Evolutionary conservation across 2,329 filamentous ascomycete species (phyloP).

Genomic region (Cladosporium sp.): DNA sequence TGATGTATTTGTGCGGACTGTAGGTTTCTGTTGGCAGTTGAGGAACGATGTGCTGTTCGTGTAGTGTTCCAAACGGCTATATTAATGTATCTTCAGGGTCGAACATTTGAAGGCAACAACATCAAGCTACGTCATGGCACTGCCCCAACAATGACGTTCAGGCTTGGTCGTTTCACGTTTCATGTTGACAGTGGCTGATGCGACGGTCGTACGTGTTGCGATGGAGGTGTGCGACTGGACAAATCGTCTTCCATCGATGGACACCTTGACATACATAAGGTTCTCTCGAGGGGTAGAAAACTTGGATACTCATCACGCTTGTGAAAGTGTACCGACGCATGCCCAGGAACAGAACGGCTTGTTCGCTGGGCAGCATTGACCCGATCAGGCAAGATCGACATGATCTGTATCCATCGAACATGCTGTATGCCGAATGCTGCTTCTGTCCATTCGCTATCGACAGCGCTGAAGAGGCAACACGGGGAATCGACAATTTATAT

Average conservation of each 20-base stretch:
- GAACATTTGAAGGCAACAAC: neutral
- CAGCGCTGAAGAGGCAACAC: no score
- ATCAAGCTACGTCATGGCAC: slow-evolving; percentile 3
- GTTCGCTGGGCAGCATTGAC: neutral
- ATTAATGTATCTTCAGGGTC: neutral
- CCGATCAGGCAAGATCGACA: neutral
- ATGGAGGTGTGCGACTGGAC: neutral
- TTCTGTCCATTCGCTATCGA: no score
- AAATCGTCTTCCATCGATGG: neutral
- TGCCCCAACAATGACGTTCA: slow-evolving; percentile 2
- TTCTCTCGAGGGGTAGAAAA: no score
- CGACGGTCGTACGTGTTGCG: neutral
- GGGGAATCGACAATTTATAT: no score
- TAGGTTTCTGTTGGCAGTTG: neutral
- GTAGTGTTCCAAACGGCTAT: neutral
- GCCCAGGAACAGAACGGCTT: neutral
- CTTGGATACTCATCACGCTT: neutral
- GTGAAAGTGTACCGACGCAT: neutral
- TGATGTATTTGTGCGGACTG: neutral
- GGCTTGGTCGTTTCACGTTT: neutral
- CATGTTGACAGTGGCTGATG: neutral
- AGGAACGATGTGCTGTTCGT: neutral
- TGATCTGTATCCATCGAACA: no score
- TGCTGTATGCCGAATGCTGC: no score
- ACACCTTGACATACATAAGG: no score